Evolutionary conservation across 2,329 filamentous ascomycete genomes (phyloP).

Genomic region (Nemania serpens): DNA sequence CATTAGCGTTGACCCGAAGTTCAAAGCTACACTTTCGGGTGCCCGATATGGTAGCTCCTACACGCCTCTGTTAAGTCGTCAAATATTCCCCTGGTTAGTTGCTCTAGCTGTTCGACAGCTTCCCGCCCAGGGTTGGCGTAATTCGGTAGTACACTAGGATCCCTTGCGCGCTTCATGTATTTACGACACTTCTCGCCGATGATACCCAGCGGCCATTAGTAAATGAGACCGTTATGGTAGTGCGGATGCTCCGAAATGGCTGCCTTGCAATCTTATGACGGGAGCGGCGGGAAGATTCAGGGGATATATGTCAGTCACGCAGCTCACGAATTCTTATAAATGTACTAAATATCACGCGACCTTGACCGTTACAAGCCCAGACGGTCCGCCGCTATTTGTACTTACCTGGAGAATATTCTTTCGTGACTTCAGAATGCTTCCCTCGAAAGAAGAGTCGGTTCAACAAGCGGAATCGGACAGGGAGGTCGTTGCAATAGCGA

Average conservation of each 20-base stretch:
- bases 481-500: not conserved
- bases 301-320: too few species aligned
- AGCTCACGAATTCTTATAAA: too few species aligned
- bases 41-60: conserved; percentile 2
- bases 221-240: not conserved
- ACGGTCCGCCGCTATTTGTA: too few species aligned
- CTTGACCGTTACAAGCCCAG: too few species aligned
- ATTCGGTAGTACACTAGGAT: not conserved
- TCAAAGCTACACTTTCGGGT: not conserved
- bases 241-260: too few species aligned
- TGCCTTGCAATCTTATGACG: too few species aligned
- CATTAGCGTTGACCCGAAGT: not conserved
- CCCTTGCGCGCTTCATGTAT: not conserved
- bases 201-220: not conserved
- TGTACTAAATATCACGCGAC: too few species aligned
- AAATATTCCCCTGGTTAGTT: not conserved
- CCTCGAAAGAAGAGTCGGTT: not conserved
- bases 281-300: too few species aligned
- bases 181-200: not conserved
- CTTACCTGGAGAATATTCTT: too few species aligned
- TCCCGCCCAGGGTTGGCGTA: conserved; percentile 8
- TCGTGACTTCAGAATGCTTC: not conserved
- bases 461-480: not conserved
- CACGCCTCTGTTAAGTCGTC: not conserved
- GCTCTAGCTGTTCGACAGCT: conserved; percentile 1